Conservation (phyloP, 2,329 filamentous ascomycete genomes). For the Paecilomyces formosus region DNA sequence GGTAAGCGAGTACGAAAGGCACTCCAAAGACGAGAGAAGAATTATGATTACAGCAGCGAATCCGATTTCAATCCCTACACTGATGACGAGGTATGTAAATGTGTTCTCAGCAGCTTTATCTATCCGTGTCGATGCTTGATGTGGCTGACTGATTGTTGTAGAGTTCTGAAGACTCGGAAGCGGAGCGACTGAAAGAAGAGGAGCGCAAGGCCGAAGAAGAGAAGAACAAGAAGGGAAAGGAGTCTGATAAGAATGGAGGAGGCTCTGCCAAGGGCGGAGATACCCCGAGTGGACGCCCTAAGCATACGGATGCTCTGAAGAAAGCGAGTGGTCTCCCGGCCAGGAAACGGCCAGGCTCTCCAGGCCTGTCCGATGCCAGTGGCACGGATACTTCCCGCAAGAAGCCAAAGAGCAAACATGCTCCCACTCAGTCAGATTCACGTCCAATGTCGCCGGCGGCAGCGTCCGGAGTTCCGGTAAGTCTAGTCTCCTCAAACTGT, state of each 20-base stretch:
- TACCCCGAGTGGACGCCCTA: constrained; percentile 55
- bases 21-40: constrained; percentile 76
- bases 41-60: constrained; percentile 76
- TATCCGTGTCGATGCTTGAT: no score
- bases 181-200: constrained; percentile 54
- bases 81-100: constrained; percentile 39
- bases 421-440: constrained; percentile 31
- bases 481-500: constrained; percentile 10
- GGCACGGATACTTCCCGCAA: constrained; percentile 83
- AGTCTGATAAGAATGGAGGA: constrained; percentile 44
- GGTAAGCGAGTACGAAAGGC: constrained; percentile 75
- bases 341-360: constrained; percentile 79
- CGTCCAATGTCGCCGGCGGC: constrained; percentile 57
- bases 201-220: constrained; percentile 54
- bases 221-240: constrained; percentile 46
- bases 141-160: constrained; percentile 19
- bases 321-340: constrained; percentile 46
- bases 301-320: constrained; percentile 45
- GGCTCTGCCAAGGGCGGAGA: constrained; percentile 63
- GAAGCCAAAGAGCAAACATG: constrained; percentile 64
- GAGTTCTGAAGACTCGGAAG: constrained; percentile 57
- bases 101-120: constrained; percentile 11
- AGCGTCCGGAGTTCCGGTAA: constrained; percentile 50
- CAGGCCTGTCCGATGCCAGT: constrained; percentile 81
- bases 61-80: constrained; percentile 52